phyloP scores from a whole-genome alignment of 2,329 filamentous ascomycete genomes.

The Xylaria sp. region DNA sequence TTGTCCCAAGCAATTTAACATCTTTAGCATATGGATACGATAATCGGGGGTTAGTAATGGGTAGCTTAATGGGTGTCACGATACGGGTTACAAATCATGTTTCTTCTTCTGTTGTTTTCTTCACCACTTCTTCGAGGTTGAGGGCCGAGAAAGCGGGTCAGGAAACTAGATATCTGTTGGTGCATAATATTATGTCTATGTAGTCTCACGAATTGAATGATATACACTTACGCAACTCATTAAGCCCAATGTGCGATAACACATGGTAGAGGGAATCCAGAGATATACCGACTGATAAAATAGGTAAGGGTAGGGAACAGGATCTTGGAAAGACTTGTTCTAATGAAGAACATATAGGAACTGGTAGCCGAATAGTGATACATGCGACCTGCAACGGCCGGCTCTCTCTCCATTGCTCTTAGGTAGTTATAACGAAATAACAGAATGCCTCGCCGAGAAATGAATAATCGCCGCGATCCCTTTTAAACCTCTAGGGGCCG shows the following conservation, averaged over 20 bases:
- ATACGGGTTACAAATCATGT: background rate
- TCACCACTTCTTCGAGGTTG: background rate
- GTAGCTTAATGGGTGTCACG: conserved; percentile 10
- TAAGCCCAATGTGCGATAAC: background rate
- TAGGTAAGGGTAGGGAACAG: background rate
- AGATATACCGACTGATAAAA: background rate
- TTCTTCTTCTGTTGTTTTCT: background rate
- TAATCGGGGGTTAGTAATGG: background rate
- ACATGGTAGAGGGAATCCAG: background rate
- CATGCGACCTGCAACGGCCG: background rate
- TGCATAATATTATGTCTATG: background rate
- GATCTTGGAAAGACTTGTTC: background rate
- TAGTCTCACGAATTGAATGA: conserved; percentile 28
- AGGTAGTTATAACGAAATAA: background rate
- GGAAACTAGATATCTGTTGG: conserved; percentile 4
- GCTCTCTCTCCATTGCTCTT: background rate
- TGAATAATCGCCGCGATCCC: background rate
- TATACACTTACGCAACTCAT: background rate
- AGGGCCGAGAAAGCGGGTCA: background rate
- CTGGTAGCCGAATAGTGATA: background rate
- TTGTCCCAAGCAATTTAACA: background rate
- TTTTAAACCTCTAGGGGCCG: background rate
- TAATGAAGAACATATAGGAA: background rate
- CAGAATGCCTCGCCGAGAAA: background rate
- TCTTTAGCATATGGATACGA: background rate